Evolutionary conservation across 139 green algal genomes (phyloP).

Genomic region (Yamagishiella unicocca): DNA sequence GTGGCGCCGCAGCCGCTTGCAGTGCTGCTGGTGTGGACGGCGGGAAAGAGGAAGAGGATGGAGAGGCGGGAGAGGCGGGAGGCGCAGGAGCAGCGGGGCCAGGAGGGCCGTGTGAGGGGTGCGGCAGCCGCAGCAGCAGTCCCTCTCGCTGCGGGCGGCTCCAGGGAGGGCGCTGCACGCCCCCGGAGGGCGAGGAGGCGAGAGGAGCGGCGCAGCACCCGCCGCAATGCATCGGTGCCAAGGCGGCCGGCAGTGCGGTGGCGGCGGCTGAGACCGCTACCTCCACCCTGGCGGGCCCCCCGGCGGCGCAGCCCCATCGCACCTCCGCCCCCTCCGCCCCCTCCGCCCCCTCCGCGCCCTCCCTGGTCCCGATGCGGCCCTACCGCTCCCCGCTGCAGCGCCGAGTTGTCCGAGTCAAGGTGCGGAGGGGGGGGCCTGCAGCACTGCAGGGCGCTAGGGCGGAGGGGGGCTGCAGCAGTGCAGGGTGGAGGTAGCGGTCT

Average conservation of each 20-base stretch:
- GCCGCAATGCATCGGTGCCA: neutral
- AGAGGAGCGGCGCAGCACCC: neutral
- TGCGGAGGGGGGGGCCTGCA: neutral
- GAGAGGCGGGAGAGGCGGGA: neutral
- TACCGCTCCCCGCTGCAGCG: constrained; percentile 2
- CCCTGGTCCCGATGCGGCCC: too few relatives aligned
- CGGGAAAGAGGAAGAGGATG: neutral
- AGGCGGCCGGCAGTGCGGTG: neutral
- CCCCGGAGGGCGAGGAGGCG: neutral
- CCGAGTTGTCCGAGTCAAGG: neutral
- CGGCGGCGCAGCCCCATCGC: neutral
- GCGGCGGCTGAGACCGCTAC: neutral
- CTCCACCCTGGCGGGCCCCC: neutral
- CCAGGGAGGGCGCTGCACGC: neutral
- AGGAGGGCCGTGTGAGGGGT: neutral
- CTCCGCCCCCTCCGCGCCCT: too few relatives aligned
- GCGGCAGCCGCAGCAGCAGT: neutral
- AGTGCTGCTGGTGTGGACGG: neutral
- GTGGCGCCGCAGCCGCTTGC: neutral
- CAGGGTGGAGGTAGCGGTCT: too few relatives aligned
- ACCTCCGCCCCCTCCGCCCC: neutral
- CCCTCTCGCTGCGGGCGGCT: neutral
- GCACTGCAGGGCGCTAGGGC: neutral
- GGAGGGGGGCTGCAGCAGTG: neutral
- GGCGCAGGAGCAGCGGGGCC: neutral